Conservation (phyloP, 2,329 filamentous ascomycete genomes). For the Ceratocystis diversiconidia region DNA sequence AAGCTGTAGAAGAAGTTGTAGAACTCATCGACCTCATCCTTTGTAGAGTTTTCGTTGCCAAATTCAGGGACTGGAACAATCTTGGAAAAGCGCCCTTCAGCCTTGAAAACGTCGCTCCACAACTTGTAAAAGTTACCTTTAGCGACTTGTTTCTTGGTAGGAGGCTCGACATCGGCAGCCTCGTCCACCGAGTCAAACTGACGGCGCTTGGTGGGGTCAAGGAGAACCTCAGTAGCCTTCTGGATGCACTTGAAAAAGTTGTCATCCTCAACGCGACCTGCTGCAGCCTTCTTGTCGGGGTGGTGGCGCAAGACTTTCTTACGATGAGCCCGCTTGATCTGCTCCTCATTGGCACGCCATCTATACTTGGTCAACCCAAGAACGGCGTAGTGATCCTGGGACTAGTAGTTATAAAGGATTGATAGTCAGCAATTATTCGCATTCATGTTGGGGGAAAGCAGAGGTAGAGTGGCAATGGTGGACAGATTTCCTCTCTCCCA, state of each 20-base stretch:
- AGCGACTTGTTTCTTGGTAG: constrained; percentile 74
- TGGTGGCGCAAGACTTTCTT: constrained; percentile 99
- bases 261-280: constrained; percentile 77
- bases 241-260: constrained; percentile 99
- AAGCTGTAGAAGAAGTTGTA: constrained; percentile 99
- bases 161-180: constrained; percentile 79
- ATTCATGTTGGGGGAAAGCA: neutral
- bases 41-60: constrained; percentile 68
- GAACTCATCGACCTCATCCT: constrained; percentile 84
- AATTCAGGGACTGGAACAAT: constrained; percentile 75
- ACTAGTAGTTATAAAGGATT: constrained; percentile 31
- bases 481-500: neutral
- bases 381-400: constrained; percentile 95
- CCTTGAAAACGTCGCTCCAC: constrained; percentile 79
- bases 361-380: constrained; percentile 87
- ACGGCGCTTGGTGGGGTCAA: constrained; percentile 79
- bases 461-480: neutral
- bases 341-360: constrained; percentile 83
- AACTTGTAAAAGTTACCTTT: constrained; percentile 92
- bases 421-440: neutral
- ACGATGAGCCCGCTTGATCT: constrained; percentile 97
- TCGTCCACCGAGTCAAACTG: constrained; percentile 97
- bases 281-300: constrained; percentile 94
- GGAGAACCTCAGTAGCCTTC: constrained; percentile 85
- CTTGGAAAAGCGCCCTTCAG: constrained; percentile 87